These are phyloP conservation scores for Orbilia brochopaga DNA, from an alignment of 2,329 filamentous ascomycete genomes.

Conservation along the genomic window DNA sequence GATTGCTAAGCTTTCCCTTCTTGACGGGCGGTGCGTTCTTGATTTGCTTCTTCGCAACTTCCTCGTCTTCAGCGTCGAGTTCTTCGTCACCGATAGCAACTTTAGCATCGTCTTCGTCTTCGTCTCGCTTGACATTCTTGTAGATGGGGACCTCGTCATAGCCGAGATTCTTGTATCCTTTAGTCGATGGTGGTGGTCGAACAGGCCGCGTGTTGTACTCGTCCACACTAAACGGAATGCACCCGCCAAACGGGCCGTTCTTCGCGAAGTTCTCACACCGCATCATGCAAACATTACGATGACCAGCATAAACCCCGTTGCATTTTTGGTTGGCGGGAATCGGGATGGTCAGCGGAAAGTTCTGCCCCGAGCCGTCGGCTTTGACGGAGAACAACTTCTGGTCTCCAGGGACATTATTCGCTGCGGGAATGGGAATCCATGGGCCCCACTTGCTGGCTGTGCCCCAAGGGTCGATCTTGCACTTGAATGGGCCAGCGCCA, in stretches of 20 bases:
- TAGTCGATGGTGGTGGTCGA: background rate
- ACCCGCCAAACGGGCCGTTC: constrained; percentile 69
- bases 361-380: constrained; percentile 4
- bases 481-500: constrained; percentile 28
- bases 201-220: background rate
- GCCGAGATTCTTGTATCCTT: constrained; percentile 4
- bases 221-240: constrained; percentile 59
- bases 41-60: background rate
- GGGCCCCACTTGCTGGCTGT: constrained; percentile 10
- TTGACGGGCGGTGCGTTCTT: background rate
- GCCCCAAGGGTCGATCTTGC: constrained; percentile 21
- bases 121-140: constrained; percentile 12
- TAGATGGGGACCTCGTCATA: background rate
- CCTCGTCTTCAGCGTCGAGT: background rate
- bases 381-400: background rate
- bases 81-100: constrained; percentile 1
- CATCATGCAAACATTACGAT: constrained; percentile 67
- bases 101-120: background rate
- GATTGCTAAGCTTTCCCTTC: constrained; percentile 3
- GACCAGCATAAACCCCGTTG: background rate
- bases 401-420: constrained; percentile 3
- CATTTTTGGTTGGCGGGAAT: constrained; percentile 1
- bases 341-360: constrained; percentile 15
- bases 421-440: background rate
- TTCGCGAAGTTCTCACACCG: constrained; percentile 67